phyloP scores from a whole-genome alignment of 768 basidiomycete genomes.

The Lentinula raphanica region DNA sequence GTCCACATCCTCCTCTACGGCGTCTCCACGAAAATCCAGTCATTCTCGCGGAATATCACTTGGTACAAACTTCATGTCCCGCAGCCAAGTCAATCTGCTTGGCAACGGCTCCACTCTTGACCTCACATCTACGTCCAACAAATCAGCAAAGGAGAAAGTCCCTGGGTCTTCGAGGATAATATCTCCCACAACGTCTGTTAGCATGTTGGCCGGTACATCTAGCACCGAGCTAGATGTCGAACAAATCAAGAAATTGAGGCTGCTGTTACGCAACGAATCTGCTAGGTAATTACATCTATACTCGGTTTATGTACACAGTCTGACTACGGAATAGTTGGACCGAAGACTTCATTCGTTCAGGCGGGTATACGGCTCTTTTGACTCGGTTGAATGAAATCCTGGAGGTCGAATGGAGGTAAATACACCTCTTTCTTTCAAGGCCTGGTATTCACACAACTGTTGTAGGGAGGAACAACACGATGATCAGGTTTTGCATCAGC shows the following conservation, averaged over 20 bases:
- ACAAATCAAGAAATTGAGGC: constrained; percentile 77
- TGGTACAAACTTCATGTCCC: constrained; percentile 47
- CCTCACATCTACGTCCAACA: constrained; percentile 29
- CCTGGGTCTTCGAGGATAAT: constrained; percentile 41
- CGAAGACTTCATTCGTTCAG: constrained; percentile 72
- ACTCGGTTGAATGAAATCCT: constrained; percentile 86
- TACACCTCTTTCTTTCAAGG: neutral
- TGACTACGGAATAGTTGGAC: constrained; percentile 63
- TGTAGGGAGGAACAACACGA: constrained; percentile 96
- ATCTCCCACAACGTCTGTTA: constrained; percentile 63
- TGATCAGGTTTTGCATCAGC: constrained; percentile 87
- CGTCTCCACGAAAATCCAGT: constrained; percentile 35
- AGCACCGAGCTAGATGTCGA: constrained; percentile 81
- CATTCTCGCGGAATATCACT: constrained; percentile 62
- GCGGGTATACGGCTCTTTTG: constrained; percentile 82
- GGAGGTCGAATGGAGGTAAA: constrained; percentile 92
- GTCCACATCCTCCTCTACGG: constrained; percentile 33
- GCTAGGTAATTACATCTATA: constrained; percentile 50
- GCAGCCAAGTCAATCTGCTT: constrained; percentile 44
- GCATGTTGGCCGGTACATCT: constrained; percentile 59
- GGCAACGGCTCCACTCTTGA: constrained; percentile 39
- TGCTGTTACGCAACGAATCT: constrained; percentile 87
- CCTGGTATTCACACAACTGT: neutral
- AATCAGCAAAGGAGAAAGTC: constrained; percentile 48
- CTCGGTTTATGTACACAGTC: neutral